Evolutionary conservation across 2,329 filamentous ascomycete genomes (phyloP).

Genomic region (Penicillium sp.): DNA sequence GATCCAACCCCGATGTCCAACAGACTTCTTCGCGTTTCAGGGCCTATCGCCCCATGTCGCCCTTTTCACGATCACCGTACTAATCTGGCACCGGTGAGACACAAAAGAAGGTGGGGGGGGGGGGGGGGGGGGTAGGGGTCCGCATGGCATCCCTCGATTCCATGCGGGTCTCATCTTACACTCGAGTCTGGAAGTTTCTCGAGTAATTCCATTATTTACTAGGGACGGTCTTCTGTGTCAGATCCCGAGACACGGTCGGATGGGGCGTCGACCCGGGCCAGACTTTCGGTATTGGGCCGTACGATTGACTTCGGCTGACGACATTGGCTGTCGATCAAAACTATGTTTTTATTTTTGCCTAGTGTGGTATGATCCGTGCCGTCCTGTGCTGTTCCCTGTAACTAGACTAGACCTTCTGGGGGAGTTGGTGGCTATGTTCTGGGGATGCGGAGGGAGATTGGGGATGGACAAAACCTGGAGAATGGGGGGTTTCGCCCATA

Average conservation of each 20-base stretch:
- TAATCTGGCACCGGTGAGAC: constrained; percentile 21
- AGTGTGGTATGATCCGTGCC: not conserved
- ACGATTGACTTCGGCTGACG: not conserved
- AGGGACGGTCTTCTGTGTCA: too few species aligned
- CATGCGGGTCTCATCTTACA: not conserved
- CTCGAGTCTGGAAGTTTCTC: not conserved
- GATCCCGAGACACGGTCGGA: not conserved
- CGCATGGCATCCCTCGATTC: not conserved
- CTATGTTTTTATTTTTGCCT: not conserved
- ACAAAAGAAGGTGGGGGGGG: not conserved
- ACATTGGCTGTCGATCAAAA: not conserved
- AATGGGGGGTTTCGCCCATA: constrained; percentile 1
- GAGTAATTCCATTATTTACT: not conserved
- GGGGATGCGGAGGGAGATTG: not conserved
- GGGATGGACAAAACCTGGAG: not conserved
- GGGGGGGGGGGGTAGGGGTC: not conserved
- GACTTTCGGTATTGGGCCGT: not conserved
- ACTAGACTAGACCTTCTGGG: too few species aligned
- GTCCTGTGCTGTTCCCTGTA: too few species aligned
- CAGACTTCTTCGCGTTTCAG: constrained; percentile 12
- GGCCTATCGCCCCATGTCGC: not conserved
- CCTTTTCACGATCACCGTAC: not conserved
- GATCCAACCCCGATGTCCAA: constrained; percentile 1
- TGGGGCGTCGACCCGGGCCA: not conserved
- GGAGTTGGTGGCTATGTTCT: not conserved